These are phyloP conservation scores for Capsicum chinense DNA, from an alignment of 257 asterid species.

Conservation along the genomic window DNA sequence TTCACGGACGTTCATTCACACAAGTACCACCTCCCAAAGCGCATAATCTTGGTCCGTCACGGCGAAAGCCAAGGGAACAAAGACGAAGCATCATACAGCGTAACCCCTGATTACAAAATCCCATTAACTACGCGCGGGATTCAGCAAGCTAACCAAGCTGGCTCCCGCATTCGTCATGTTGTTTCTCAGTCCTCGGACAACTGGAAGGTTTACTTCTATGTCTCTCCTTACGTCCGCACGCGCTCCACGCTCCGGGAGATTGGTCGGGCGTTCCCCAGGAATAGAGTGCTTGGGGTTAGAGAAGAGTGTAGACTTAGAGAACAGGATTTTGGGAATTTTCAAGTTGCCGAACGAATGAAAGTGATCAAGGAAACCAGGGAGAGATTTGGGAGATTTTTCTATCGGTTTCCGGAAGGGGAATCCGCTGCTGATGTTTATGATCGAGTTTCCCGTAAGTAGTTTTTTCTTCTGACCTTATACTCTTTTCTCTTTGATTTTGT, in stretches of 20 bases:
- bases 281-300: slow-evolving; percentile 69
- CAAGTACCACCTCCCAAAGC: slow-evolving; percentile 63
- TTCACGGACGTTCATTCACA: neutral
- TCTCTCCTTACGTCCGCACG: slow-evolving; percentile 82
- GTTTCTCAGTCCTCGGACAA: slow-evolving; percentile 51
- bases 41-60: slow-evolving; percentile 87
- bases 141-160: slow-evolving; percentile 68
- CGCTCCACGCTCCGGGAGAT: slow-evolving; percentile 84
- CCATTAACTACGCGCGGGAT: slow-evolving; percentile 68
- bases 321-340: slow-evolving; percentile 98
- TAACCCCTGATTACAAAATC: slow-evolving; percentile 81
- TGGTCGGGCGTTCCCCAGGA: slow-evolving; percentile 69
- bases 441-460: slow-evolving; percentile 79
- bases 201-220: slow-evolving; percentile 84
- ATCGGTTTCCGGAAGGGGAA: slow-evolving; percentile 93
- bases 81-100: slow-evolving; percentile 64
- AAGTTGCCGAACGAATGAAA: slow-evolving; percentile 83
- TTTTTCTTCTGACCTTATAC: neutral
- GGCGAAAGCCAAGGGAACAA: slow-evolving; percentile 90
- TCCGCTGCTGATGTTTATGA: slow-evolving; percentile 94
- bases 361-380: slow-evolving; percentile 80
- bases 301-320: slow-evolving; percentile 93
- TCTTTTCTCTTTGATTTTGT: neutral
- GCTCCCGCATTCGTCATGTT: slow-evolving; percentile 55
- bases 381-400: slow-evolving; percentile 84